Evolutionary conservation across 2,329 filamentous ascomycete genomes (phyloP).

Genomic region (Xylaria sp.): DNA sequence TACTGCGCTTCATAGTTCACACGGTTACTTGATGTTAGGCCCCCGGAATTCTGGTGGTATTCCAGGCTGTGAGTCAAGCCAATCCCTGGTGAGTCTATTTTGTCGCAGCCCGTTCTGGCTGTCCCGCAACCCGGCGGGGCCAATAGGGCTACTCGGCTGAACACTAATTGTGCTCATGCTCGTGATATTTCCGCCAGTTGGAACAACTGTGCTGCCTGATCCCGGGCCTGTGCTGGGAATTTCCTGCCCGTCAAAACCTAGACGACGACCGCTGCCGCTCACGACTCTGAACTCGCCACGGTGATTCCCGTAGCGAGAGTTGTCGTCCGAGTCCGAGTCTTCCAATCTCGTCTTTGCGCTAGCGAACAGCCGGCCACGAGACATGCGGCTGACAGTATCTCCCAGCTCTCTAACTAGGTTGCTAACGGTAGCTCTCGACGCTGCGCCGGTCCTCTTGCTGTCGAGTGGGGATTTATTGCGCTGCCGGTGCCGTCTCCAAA

Average conservation of each 20-base stretch:
- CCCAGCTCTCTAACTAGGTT: constrained; percentile 2
- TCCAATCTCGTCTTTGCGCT: constrained; percentile 3
- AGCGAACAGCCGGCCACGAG: constrained; percentile 14
- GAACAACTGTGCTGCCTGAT: constrained; percentile 35
- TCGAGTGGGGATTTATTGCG: not conserved
- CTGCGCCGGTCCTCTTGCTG: not conserved
- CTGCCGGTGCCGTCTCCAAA: constrained; percentile 40
- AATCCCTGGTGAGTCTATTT: constrained; percentile 35
- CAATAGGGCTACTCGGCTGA: constrained; percentile 28
- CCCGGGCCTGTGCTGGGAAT: constrained; percentile 27
- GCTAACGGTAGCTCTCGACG: constrained; percentile 1
- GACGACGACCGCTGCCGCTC: constrained; percentile 25
- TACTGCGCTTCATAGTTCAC: not conserved
- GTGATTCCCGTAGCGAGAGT: constrained; percentile 7
- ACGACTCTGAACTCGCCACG: constrained; percentile 24
- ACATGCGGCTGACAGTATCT: not conserved
- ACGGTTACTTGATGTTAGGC: constrained; percentile 3
- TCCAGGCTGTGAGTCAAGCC: constrained; percentile 22
- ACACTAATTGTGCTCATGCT: not conserved
- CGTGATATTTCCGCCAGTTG: not conserved
- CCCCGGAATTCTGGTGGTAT: constrained; percentile 28
- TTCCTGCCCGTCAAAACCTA: constrained; percentile 12
- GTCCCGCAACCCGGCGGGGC: constrained; percentile 33
- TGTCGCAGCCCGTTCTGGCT: constrained; percentile 41
- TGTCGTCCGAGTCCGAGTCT: constrained; percentile 12